Conservation (phyloP, 2,329 filamentous ascomycete species). For the Tolypocladium capitatum region DNA sequence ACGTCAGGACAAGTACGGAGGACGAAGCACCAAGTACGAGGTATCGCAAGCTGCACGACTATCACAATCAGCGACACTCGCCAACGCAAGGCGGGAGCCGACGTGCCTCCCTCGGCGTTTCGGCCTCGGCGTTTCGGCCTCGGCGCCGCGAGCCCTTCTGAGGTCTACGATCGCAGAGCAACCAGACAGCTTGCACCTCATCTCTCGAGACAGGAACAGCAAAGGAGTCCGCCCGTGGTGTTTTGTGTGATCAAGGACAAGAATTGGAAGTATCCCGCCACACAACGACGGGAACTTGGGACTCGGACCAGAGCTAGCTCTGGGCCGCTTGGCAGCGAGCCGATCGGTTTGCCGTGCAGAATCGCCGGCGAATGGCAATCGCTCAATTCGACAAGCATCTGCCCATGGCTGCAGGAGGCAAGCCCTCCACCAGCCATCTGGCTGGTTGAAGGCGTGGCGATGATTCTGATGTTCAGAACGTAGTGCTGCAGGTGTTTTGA, state of each 20-base stretch:
- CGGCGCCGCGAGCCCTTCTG: background rate
- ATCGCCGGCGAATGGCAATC: slow-evolving; percentile 1
- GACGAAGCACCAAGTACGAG: too few relatives aligned
- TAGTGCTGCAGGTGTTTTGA: background rate
- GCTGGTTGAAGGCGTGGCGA: background rate
- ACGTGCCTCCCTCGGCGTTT: background rate
- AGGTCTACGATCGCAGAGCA: background rate
- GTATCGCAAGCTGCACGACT: background rate
- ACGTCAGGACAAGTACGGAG: too few relatives aligned
- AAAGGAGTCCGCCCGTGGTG: background rate
- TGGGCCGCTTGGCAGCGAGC: background rate
- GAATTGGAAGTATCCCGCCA: background rate
- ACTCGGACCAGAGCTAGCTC: background rate
- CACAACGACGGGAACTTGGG: background rate
- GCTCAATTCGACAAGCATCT: background rate
- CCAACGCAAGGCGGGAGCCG: background rate
- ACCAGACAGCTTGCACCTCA: background rate
- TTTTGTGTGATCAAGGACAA: background rate
- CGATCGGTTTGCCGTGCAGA: background rate
- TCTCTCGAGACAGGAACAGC: background rate
- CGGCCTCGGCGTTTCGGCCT: background rate
- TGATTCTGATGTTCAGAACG: background rate
- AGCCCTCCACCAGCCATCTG: background rate
- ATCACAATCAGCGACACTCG: background rate
- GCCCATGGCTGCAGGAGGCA: background rate